phyloP scores from a whole-genome alignment of 148 eudicot species.

The Polygonum maritimum region DNA sequence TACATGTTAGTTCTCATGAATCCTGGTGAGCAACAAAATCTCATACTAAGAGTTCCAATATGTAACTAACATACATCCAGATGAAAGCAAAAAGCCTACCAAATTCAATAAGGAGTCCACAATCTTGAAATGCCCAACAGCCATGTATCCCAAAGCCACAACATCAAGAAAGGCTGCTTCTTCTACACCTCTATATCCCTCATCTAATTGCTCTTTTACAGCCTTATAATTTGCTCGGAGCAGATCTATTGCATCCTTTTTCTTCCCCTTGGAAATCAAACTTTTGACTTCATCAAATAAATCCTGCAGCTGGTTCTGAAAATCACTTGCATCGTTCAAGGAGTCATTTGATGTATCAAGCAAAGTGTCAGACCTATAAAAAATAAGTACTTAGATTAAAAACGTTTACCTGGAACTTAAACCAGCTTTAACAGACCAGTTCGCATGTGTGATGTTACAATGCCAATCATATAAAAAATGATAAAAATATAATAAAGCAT shows the following conservation, averaged over 20 bases:
- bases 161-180: slow-evolving; percentile 80
- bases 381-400: slow-evolving; percentile 8
- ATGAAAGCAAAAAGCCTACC: slow-evolving; percentile 35
- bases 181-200: slow-evolving; percentile 58
- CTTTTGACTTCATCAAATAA: slow-evolving; percentile 73
- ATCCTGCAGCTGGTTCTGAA: slow-evolving; percentile 62
- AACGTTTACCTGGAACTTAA: slow-evolving; percentile 1
- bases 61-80: neutral
- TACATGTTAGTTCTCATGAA: neutral
- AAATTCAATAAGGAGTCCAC: slow-evolving; percentile 41
- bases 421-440: neutral
- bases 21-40: neutral
- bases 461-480: neutral
- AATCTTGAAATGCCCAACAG: slow-evolving; percentile 50
- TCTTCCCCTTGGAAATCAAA: slow-evolving; percentile 56
- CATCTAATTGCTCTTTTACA: slow-evolving; percentile 61
- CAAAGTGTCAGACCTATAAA: slow-evolving; percentile 37
- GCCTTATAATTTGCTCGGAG: slow-evolving; percentile 75
- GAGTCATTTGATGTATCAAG: slow-evolving; percentile 31
- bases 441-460: neutral
- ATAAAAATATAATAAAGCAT: neutral
- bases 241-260: slow-evolving; percentile 51
- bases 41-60: neutral
- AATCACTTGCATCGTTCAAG: slow-evolving; percentile 33
- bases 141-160: slow-evolving; percentile 63